Base-by-base conservation (phyloP, 176 grass and related monocot genomes). In the Carex pumila region DNA sequence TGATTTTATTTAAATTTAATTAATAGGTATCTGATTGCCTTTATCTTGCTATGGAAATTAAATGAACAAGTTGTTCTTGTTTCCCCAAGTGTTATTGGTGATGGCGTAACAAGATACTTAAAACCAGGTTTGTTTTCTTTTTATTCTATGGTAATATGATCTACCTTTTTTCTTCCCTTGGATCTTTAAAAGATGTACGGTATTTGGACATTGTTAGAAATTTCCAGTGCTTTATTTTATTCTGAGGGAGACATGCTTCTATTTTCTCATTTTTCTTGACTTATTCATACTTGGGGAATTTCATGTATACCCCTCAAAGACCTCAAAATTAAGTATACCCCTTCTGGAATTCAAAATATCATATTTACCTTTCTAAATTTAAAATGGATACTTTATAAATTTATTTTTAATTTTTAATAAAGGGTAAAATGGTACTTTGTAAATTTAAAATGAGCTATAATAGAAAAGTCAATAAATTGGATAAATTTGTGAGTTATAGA, bases 11-110 rank as follows among this genome's bases (percentile, higher is more conserved):
- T 82, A n/a, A 73, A 82, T 22, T 64, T 84, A 90, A 32, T 83
- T 82, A 79, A 85, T 67, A 98, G 95, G 92, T 98, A 98, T 65
- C 19, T 98, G 74, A 90, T 86, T 84, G 95, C 95, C 0, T 82
- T 85, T 84, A 87, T 94, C 69, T 89, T 94, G 58, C 81, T 98
- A 11, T 98, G 92, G 95, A 94, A 98, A 81, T 82, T 98, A 65
- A 98, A 94, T 84, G 71, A 84, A 3, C 87, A 94, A 90, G 84
- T 98, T 36, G 67, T 90, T 34, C 87, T 97, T 12, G 82, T 93
- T 43, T 91, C 90, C 80, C 87, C 89, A 71, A 84, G 87, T 84
- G 84, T 93, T 14, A 75, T 87, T 37, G 64, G 81, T 53, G 79
- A 43, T 29, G 89, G 84, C 73, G 69, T 93, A 18, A 80, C 91